Evolutionary conservation across 106 monocot species (phyloP).

Genomic region (Allium sativum): DNA sequence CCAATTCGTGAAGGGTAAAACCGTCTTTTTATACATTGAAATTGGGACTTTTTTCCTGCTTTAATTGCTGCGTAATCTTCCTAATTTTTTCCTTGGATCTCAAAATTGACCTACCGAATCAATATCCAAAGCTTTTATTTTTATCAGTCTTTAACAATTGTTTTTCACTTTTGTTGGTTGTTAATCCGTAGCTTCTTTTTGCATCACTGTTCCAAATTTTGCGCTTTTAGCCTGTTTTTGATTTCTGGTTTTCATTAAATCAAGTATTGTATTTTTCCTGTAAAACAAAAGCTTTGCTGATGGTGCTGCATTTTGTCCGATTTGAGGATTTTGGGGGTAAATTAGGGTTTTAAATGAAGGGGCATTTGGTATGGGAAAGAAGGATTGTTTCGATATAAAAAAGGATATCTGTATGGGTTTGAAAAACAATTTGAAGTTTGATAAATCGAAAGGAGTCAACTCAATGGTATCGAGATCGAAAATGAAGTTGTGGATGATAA

Average conservation of each 20-base stretch:
- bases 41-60: not conserved
- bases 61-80: not conserved
- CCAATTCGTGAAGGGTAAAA: not conserved
- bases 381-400: slow-evolving; percentile 1
- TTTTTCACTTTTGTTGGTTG: too few relatives aligned
- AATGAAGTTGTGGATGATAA: slow-evolving; percentile 70
- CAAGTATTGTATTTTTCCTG: not conserved
- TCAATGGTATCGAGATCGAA: slow-evolving; percentile 32
- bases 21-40: not conserved
- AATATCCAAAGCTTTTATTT: not conserved
- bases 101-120: not conserved
- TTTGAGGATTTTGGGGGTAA: not conserved
- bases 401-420: slow-evolving; percentile 6
- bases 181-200: not conserved
- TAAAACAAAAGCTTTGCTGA: not conserved
- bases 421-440: slow-evolving; percentile 16
- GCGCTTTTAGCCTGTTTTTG: not conserved
- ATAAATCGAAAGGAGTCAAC: slow-evolving; percentile 10
- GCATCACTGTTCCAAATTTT: not conserved
- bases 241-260: not conserved
- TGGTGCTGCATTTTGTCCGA: slow-evolving; percentile 1
- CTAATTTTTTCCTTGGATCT: not conserved
- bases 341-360: slow-evolving; percentile 8
- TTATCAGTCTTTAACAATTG: too few relatives aligned
- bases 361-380: slow-evolving; percentile 8